phyloP scores from a whole-genome alignment of 768 basidiomycete genomes.

The Leucosporidium yakuticum region DNA sequence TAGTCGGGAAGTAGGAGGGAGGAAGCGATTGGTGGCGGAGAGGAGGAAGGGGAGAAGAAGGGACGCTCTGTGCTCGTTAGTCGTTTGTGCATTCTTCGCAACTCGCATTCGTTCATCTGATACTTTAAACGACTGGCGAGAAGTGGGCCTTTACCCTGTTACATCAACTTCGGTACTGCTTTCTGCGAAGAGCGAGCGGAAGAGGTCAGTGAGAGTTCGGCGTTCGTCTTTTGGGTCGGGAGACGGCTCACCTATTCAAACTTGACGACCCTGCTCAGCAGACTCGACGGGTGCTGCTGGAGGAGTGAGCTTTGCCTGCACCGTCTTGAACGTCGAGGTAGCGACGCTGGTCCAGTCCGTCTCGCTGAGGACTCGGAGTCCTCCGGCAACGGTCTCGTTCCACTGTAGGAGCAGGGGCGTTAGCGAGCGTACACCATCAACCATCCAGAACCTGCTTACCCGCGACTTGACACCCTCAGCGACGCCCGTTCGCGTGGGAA shows the following conservation, averaged over 20 bases:
- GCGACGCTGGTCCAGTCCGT: background rate
- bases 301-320: background rate
- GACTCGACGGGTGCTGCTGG: background rate
- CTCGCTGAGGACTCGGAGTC: background rate
- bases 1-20: too few relatives aligned
- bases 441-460: background rate
- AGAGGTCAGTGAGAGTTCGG: background rate
- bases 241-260: background rate
- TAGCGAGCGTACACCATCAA: background rate
- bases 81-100: conserved; percentile 1
- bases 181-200: too few relatives aligned
- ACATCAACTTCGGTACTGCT: too few relatives aligned
- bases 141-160: too few relatives aligned
- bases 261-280: background rate
- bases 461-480: background rate
- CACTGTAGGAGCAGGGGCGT: background rate
- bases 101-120: too few relatives aligned
- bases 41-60: background rate
- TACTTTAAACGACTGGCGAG: too few relatives aligned
- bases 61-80: conserved; percentile 6
- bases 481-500: background rate
- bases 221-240: background rate
- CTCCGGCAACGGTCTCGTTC: background rate
- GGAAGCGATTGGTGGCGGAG: background rate
- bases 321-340: background rate